These are phyloP conservation scores for Colletotrichum gigasporum DNA, from an alignment of 2,329 filamentous ascomycete genomes.

Conservation along the genomic window DNA sequence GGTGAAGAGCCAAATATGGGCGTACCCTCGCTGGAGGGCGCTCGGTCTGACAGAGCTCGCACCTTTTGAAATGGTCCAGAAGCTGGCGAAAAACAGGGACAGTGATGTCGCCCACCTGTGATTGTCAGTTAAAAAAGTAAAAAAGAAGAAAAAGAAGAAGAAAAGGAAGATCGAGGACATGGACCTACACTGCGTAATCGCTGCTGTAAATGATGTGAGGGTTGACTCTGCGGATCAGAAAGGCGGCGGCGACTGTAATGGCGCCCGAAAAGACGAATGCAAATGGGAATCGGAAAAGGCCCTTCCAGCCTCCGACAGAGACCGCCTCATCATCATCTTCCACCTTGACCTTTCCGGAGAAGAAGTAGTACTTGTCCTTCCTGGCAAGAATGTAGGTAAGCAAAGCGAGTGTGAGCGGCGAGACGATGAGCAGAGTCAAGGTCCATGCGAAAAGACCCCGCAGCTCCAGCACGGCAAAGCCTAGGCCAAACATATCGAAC, in stretches of 20 bases:
- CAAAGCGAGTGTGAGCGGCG: slow-evolving; percentile 76
- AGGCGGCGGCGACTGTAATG: slow-evolving; percentile 76
- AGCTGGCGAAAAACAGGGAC: slow-evolving; percentile 79
- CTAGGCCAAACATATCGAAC: slow-evolving; percentile 90
- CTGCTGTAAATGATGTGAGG: slow-evolving; percentile 92
- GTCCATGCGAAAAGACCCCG: slow-evolving; percentile 90
- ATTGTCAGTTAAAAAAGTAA: not conserved
- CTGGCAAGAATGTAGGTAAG: slow-evolving; percentile 75
- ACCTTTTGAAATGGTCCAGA: slow-evolving; percentile 85
- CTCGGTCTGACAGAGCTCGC: slow-evolving; percentile 85
- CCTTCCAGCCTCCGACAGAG: slow-evolving; percentile 77
- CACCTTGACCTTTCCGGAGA: slow-evolving; percentile 68
- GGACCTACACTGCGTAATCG: slow-evolving; percentile 75
- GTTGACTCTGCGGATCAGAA: slow-evolving; percentile 83
- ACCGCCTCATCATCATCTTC: slow-evolving; percentile 67
- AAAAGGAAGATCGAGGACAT: not conserved
- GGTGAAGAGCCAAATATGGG: slow-evolving; percentile 84
- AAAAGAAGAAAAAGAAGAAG: slow-evolving; percentile 27
- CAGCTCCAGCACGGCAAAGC: slow-evolving; percentile 81
- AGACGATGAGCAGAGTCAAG: slow-evolving; percentile 81
- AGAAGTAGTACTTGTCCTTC: slow-evolving; percentile 88
- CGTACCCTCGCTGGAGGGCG: slow-evolving; percentile 84
- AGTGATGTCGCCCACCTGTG: slow-evolving; percentile 82
- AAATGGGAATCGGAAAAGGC: slow-evolving; percentile 85
- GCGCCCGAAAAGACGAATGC: slow-evolving; percentile 74